Conservation (phyloP, 805 yeast species). For the Ogataea dorogensis region DNA sequence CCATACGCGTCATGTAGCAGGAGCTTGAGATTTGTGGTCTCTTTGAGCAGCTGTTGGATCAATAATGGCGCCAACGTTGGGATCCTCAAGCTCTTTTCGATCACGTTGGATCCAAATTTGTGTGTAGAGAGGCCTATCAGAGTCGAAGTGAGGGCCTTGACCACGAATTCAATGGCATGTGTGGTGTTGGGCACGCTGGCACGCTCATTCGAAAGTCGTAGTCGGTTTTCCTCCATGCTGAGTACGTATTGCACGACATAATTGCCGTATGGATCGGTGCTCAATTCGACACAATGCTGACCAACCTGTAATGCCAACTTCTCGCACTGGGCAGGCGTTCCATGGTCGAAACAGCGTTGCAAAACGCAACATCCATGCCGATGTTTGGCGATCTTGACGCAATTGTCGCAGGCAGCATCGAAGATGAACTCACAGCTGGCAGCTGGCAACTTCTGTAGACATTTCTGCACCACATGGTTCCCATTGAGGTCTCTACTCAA, state of each 20-base stretch:
- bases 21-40: constrained; percentile 36
- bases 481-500: constrained; percentile 91
- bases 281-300: constrained; percentile 61
- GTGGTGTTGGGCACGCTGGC: constrained; percentile 31
- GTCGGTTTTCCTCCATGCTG: constrained; percentile 36
- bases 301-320: constrained; percentile 69
- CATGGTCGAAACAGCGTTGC: constrained; percentile 92
- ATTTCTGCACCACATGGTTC: constrained; percentile 93
- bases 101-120: constrained; percentile 60
- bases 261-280: constrained; percentile 94
- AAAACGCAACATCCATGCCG: constrained; percentile 97
- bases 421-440: constrained; percentile 83
- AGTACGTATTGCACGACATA: constrained; percentile 94
- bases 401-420: constrained; percentile 73
- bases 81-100: constrained; percentile 54
- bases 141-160: constrained; percentile 30
- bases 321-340: constrained; percentile 65
- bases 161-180: constrained; percentile 30
- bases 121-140: constrained; percentile 48
- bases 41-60: constrained; percentile 41
- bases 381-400: constrained; percentile 85
- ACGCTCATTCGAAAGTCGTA: too few species aligned
- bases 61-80: constrained; percentile 45
- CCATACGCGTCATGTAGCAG: constrained; percentile 59
- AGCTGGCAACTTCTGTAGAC: constrained; percentile 69